Evolutionary conservation across 2,329 filamentous ascomycete genomes (phyloP).

Genomic region (Trichoderma sp.): DNA sequence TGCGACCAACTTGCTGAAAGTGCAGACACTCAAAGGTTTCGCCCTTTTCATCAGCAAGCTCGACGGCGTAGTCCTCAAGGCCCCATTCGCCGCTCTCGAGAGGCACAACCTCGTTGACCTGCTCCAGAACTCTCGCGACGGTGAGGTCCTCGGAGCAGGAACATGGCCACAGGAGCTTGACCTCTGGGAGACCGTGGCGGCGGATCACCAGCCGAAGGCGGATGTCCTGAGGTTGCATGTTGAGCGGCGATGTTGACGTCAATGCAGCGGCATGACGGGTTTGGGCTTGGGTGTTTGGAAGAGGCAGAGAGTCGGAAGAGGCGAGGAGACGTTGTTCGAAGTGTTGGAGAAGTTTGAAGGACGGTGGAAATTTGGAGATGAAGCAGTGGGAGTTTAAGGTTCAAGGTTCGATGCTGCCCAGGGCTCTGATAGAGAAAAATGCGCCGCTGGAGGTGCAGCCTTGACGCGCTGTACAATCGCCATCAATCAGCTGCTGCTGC

Average conservation of each 20-base stretch:
- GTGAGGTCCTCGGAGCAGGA: slow-evolving; percentile 60
- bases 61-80: slow-evolving; percentile 84
- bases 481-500: neutral
- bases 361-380: neutral
- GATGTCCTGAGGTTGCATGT: slow-evolving; percentile 41
- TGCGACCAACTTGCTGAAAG: slow-evolving; percentile 67
- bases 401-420: neutral
- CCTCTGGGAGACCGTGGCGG: slow-evolving; percentile 70
- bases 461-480: neutral
- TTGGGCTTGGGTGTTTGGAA: neutral
- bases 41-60: slow-evolving; percentile 58
- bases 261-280: slow-evolving; percentile 2
- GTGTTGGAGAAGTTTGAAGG: no score
- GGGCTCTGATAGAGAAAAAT: neutral
- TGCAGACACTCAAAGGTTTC: slow-evolving; percentile 81
- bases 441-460: neutral
- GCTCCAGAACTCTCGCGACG: slow-evolving; percentile 71
- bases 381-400: neutral
- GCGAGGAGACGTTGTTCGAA: neutral
- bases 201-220: slow-evolving; percentile 72
- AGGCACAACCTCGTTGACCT: slow-evolving; percentile 76
- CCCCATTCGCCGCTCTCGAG: slow-evolving; percentile 82
- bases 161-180: slow-evolving; percentile 70
- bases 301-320: neutral
- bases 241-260: neutral